Evolutionary conservation across 2,329 filamentous ascomycete genomes (phyloP).

Genomic region (Pseudogymnoascus sp.): DNA sequence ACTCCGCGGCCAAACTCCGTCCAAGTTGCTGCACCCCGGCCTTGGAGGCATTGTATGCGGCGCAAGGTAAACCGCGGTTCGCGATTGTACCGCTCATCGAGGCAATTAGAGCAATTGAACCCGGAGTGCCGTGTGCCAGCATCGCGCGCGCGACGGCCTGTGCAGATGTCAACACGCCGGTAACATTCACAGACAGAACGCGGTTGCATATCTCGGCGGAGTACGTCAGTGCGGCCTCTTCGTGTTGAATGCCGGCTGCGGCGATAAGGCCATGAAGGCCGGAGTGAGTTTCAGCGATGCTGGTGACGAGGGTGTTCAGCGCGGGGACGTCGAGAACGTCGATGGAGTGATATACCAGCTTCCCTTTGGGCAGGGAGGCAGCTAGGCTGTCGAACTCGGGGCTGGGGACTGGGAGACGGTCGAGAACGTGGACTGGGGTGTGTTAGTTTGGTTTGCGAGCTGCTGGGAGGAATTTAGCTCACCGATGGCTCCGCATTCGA

Average conservation of each 20-base stretch:
- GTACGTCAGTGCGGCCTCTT: constrained; percentile 76
- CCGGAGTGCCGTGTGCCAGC: constrained; percentile 51
- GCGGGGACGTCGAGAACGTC: constrained; percentile 67
- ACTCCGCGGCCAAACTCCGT: constrained; percentile 64
- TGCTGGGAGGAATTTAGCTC: background rate
- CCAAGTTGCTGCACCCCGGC: constrained; percentile 65
- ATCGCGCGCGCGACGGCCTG: constrained; percentile 80
- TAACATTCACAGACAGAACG: constrained; percentile 80
- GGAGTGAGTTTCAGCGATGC: constrained; percentile 62
- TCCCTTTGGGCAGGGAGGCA: constrained; percentile 46
- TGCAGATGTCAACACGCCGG: constrained; percentile 77
- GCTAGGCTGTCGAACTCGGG: constrained; percentile 40
- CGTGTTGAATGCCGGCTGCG: constrained; percentile 68
- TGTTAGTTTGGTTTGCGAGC: background rate
- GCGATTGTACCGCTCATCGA: constrained; percentile 63
- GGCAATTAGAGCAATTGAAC: constrained; percentile 60
- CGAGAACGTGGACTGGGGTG: background rate
- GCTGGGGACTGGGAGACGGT: background rate
- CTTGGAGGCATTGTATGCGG: constrained; percentile 70
- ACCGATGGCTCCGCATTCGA: background rate
- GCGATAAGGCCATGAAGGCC: constrained; percentile 72
- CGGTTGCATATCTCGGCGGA: constrained; percentile 64
- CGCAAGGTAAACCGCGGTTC: constrained; percentile 62
- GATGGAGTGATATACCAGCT: constrained; percentile 56
- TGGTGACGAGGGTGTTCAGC: constrained; percentile 59